Percentiles rank a stretch among this genome's conserved stretches.
Evolutionary conservation across 768 basidiomycete species (phyloP).

Genomic region (Amanita polypyramis): DNA sequence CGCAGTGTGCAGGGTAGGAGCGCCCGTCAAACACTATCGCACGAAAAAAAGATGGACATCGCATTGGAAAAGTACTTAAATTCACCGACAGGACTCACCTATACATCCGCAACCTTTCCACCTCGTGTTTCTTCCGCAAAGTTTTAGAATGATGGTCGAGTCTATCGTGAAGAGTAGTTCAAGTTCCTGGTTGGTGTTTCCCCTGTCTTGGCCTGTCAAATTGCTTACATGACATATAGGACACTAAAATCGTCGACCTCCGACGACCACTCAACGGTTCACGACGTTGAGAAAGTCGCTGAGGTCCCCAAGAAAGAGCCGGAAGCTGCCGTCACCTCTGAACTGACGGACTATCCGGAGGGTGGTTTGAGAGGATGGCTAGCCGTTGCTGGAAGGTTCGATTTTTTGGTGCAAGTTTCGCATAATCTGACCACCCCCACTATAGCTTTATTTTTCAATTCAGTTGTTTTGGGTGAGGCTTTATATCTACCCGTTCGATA

Average conservation of each 20-base stretch:
- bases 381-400: constrained; percentile 33
- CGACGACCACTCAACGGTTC: background rate
- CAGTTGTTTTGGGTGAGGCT: constrained; percentile 29
- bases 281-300: background rate
- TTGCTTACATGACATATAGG: background rate
- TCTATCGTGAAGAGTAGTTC: no score
- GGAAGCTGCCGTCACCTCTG: background rate
- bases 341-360: constrained; percentile 18
- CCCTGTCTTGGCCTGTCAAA: background rate
- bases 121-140: background rate
- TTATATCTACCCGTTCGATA: background rate
- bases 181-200: background rate
- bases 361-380: constrained; percentile 34
- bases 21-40: no score
- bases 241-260: background rate
- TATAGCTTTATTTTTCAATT: constrained; percentile 30
- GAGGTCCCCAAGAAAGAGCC: background rate
- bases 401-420: background rate
- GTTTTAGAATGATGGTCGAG: no score
- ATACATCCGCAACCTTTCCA: background rate
- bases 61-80: no score
- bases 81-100: no score
- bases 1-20: no score
- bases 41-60: no score
- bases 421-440: background rate